phyloP scores from a whole-genome alignment of 345 rosid species.

The Stellera chamaejasme region DNA sequence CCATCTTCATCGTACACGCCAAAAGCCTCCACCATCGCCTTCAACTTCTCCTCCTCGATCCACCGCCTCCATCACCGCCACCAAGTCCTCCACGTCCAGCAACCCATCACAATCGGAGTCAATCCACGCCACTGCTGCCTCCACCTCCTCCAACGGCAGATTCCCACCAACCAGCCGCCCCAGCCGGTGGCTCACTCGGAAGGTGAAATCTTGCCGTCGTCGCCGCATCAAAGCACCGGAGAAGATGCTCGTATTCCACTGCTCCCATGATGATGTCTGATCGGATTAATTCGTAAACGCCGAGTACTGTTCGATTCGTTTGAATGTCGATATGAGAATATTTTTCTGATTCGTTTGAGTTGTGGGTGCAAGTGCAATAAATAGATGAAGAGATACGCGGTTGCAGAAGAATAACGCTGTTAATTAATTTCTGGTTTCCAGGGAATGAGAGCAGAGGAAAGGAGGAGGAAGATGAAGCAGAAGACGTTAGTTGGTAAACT shows the following conservation, averaged over 20 bases:
- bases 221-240: slow-evolving; percentile 24
- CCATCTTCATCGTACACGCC: slow-evolving; percentile 33
- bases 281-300: no score
- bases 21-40: slow-evolving; percentile 37
- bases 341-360: no score
- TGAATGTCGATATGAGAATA: no score
- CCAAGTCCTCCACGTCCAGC: slow-evolving; percentile 36
- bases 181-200: slow-evolving; percentile 21
- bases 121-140: slow-evolving; percentile 19
- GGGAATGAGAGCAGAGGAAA: no score
- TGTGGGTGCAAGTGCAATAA: no score
- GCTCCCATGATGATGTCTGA: no score
- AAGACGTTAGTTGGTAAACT: no score
- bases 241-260: slow-evolving; percentile 14
- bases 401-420: no score
- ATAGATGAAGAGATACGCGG: no score
- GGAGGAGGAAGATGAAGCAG: no score
- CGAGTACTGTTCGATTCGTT: no score
- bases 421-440: no score
- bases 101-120: slow-evolving; percentile 44
- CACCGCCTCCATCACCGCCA: slow-evolving; percentile 32
- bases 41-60: slow-evolving; percentile 40
- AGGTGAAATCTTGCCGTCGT: slow-evolving; percentile 42
- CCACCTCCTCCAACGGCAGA: slow-evolving; percentile 23
- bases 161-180: slow-evolving; percentile 23